Evolutionary conservation across 441 rosid genomes (phyloP), one percentile per base, ranked within the genome.

Genomic region (Adansonia madagascariensis): DNA sequence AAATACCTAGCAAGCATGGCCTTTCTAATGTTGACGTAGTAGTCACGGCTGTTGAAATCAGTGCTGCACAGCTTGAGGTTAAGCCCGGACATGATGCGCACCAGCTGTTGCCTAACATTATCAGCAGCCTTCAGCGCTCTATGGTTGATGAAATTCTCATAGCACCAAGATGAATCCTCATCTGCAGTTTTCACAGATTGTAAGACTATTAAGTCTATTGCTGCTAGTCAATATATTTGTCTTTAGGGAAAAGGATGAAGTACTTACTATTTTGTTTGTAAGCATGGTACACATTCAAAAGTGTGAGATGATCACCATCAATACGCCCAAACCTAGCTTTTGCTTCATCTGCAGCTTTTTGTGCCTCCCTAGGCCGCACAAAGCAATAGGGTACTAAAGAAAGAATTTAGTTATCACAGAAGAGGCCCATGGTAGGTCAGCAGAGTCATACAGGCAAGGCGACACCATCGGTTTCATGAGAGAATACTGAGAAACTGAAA

Each of bases 371-470:
- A 91, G 98, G 99, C 94, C 98, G 92, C 78, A 96, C 88, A 92
- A 96, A 96, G 98, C 98, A 96, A 91, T 96, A 94, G 84, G 98
- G 98, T 94, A 94, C 98, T 95, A 95, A 82, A 94, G 93, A 94
- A 88, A 94, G 86, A 94, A 91, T 87, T 88, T 88, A 87, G 85
- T 88, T 89, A 92, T 91, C 92, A 94, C 94, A 91, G 94, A 88
- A 92, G 90, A 92, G 92, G 95, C 88, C 98, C 94, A 92, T 83
- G 92, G 97, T 88, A 86, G 99, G 98, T 94, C 97, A 94, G 97
- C 98, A 91, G 97, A 92, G 87, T 97, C 95, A 94, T 90, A 95
- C 88, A 93, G 97, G 93, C 95, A 89, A 90, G 94, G 89, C 88
- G 91, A 91, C 85, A 91, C 98, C 94, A 93, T 90, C 86, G 91